phyloP scores from a whole-genome alignment of 2,329 filamentous ascomycete species.

The Beauveria brongniartii region DNA sequence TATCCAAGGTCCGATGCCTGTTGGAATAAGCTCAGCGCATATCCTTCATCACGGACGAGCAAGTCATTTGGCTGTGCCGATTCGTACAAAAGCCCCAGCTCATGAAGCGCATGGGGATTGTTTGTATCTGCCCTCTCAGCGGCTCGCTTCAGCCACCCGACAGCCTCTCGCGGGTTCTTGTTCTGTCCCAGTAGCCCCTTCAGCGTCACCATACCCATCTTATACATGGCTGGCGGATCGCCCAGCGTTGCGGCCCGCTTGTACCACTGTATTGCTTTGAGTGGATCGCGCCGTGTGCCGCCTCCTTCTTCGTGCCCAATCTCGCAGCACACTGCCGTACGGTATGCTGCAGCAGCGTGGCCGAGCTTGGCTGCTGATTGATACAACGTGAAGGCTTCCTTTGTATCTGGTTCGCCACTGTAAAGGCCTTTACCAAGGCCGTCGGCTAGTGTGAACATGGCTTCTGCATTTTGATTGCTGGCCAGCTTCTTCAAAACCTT shows the following conservation, averaged over 20 bases:
- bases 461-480: constrained; percentile 64
- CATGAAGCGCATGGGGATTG: constrained; percentile 92
- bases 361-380: constrained; percentile 87
- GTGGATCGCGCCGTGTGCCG: constrained; percentile 79
- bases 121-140: constrained; percentile 80
- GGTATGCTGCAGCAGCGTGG: constrained; percentile 80
- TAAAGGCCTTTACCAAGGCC: constrained; percentile 76
- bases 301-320: constrained; percentile 92
- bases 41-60: constrained; percentile 72
- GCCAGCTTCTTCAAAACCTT: constrained; percentile 88
- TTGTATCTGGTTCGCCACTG: constrained; percentile 72
- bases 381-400: constrained; percentile 89
- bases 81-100: constrained; percentile 63
- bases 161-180: constrained; percentile 73
- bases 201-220: constrained; percentile 90
- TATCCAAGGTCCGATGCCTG: constrained; percentile 85
- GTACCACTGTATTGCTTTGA: constrained; percentile 98
- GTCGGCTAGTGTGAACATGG: constrained; percentile 91
- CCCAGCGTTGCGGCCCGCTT: constrained; percentile 84
- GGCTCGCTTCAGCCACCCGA: constrained; percentile 88
- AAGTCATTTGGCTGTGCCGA: constrained; percentile 59
- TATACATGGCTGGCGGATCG: constrained; percentile 94
- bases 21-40: constrained; percentile 73
- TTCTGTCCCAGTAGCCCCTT: constrained; percentile 89
- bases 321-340: constrained; percentile 94